Evolutionary conservation across 164 flowering plant genomes (phyloP).

Genomic region (Aristolochia contorta): DNA sequence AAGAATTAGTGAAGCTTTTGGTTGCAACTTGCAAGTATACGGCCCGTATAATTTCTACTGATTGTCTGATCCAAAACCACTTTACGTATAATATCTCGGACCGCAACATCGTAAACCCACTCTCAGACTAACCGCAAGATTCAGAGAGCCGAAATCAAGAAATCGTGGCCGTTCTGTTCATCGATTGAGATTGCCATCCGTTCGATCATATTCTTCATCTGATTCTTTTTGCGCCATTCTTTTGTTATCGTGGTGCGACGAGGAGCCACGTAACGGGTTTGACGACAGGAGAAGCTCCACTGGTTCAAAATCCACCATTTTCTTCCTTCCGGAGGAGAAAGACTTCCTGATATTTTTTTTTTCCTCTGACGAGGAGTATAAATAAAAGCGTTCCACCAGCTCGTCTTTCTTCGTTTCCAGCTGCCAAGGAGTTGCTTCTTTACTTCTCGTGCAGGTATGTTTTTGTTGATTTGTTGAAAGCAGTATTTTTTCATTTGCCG

Average conservation of each 20-base stretch:
- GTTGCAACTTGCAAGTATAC: no score
- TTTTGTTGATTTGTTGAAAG: background rate
- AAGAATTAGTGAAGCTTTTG: no score
- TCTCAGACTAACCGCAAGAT: no score
- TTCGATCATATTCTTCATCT: no score
- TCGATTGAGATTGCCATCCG: no score
- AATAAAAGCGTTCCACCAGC: background rate
- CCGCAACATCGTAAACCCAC: no score
- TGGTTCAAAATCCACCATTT: constrained; percentile 1
- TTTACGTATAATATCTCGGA: no score
- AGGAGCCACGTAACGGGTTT: constrained; percentile 4
- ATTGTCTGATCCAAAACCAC: no score
- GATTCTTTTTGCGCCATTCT: background rate
- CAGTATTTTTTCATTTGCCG: background rate
- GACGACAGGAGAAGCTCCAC: background rate
- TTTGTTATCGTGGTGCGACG: background rate
- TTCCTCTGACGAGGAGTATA: background rate
- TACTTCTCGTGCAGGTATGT: background rate
- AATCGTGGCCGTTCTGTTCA: no score
- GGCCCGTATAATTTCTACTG: no score
- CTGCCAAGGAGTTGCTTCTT: background rate
- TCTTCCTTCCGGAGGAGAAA: background rate
- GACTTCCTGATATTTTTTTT: constrained; percentile 2
- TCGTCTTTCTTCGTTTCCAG: background rate
- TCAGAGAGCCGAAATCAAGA: no score